Evolutionary conservation across 2,329 filamentous ascomycete species (phyloP).

Genomic region (Apiospora koreana): DNA sequence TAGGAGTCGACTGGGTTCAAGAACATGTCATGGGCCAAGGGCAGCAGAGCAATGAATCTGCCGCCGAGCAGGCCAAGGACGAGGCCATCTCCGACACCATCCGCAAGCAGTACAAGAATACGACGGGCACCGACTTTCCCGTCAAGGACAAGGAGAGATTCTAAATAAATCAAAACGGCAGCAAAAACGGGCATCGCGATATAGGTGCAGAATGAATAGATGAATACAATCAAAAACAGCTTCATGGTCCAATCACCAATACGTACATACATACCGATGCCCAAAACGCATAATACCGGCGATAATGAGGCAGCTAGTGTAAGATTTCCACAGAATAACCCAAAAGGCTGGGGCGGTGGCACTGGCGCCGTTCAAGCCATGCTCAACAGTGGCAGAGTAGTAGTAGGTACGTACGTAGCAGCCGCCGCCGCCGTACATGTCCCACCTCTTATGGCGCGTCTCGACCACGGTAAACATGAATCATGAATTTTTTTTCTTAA

Average conservation of each 20-base stretch:
- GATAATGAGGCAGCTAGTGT: not conserved
- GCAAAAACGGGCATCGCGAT: no score
- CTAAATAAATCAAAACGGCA: conserved; percentile 4
- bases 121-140: conserved; percentile 69
- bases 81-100: conserved; percentile 76
- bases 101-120: conserved; percentile 67
- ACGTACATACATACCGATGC: no score
- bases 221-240: not conserved
- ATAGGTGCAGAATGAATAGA: not conserved
- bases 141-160: conserved; percentile 66
- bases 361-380: not conserved
- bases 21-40: conserved; percentile 73
- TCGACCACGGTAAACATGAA: not conserved
- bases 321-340: not conserved
- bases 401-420: no score
- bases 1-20: conserved; percentile 77
- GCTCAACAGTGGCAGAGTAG: not conserved
- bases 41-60: conserved; percentile 69
- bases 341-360: not conserved
- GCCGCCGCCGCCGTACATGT: no score
- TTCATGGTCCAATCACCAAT: no score
- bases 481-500: no score
- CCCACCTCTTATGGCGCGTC: no score
- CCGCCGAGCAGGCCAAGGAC: conserved; percentile 81
- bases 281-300: not conserved